Conservation (phyloP, 257 asterid genomes). For the Echites panduratus region DNA sequence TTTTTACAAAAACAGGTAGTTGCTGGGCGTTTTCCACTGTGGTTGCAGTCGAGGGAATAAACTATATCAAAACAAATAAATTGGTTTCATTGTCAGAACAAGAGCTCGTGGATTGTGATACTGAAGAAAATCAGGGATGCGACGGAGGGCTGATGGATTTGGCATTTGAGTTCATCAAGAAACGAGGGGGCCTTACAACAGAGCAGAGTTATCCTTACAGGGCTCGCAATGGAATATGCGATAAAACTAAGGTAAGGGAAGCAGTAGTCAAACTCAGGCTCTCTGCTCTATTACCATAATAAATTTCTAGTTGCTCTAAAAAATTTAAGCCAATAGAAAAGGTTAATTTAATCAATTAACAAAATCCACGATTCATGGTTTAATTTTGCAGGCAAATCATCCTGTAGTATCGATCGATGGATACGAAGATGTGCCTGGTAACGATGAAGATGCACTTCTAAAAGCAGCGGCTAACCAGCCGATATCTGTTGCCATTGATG, state of each 20-base stretch:
- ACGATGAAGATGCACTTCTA: slow-evolving; percentile 52
- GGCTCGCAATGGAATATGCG: slow-evolving; percentile 54
- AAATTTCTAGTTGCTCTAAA: too few species aligned
- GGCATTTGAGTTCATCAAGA: slow-evolving; percentile 63
- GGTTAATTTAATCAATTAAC: too few species aligned
- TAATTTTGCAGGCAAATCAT: slow-evolving; percentile 33
- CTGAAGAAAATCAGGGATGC: slow-evolving; percentile 57
- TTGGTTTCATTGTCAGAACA: slow-evolving; percentile 79
- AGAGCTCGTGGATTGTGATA: slow-evolving; percentile 85
- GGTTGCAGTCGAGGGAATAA: slow-evolving; percentile 83
- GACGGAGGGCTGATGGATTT: slow-evolving; percentile 83
- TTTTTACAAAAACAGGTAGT: slow-evolving; percentile 44
- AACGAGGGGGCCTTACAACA: slow-evolving; percentile 68
- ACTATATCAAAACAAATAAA: slow-evolving; percentile 54
- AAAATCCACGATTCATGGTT: not conserved
- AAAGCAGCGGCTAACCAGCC: slow-evolving; percentile 85
- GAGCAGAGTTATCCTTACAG: slow-evolving; percentile 68
- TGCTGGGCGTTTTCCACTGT: slow-evolving; percentile 96
- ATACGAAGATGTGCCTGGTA: slow-evolving; percentile 55
- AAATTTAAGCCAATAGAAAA: too few species aligned
- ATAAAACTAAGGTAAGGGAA: slow-evolving; percentile 43
- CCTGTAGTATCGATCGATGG: slow-evolving; percentile 64
- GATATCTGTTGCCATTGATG: slow-evolving; percentile 70
- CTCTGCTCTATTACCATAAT: too few species aligned
- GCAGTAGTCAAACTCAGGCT: too few species aligned